A percentile compares a stretch with the other conserved stretches of the same genome.
These are phyloP conservation scores for Beta corolliflora DNA, from an alignment of 179 eudicot genomes.

Conservation along the genomic window DNA sequence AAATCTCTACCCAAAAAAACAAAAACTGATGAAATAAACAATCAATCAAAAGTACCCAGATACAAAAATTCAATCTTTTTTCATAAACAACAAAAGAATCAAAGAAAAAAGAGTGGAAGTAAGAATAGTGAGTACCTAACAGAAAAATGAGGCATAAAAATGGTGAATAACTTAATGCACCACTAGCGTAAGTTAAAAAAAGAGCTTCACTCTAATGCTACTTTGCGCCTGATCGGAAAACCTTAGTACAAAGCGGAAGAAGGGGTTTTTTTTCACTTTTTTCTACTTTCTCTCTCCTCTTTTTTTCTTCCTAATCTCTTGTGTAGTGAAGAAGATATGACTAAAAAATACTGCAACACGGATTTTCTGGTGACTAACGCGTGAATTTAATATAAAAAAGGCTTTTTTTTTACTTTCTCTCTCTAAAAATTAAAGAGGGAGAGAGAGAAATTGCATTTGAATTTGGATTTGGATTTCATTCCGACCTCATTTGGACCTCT, in stretches of 20 bases:
- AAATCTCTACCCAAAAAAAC: constrained; percentile 10
- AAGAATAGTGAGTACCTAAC: constrained; percentile 23
- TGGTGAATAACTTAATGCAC: not conserved
- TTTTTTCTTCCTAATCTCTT: constrained; percentile 27
- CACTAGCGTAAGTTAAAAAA: constrained; percentile 21
- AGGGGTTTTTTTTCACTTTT: not conserved
- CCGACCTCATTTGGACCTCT: constrained; percentile 70
- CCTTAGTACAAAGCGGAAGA: constrained; percentile 14
- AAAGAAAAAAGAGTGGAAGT: not conserved
- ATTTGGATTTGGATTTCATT: constrained; percentile 79
- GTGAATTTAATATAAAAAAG: constrained; percentile 51
- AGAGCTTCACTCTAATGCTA: not conserved
- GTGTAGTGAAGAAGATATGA: constrained; percentile 23
- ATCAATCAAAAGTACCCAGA: constrained; percentile 17
- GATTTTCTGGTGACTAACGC: constrained; percentile 62
- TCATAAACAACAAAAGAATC: not conserved
- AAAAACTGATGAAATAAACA: constrained; percentile 11
- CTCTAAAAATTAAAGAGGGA: not conserved
- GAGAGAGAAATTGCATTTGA: constrained; percentile 21
- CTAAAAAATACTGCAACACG: constrained; percentile 39
- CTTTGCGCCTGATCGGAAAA: constrained; percentile 18
- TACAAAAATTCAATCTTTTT: constrained; percentile 32
- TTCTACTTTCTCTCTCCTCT: not conserved
- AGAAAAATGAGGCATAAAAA: constrained; percentile 32
- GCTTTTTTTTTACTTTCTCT: not conserved